Evolutionary conservation across 2,329 filamentous ascomycete species (phyloP), one percentile per base, ranked within the genome.

Genomic region (Mariannaea elegans): DNA sequence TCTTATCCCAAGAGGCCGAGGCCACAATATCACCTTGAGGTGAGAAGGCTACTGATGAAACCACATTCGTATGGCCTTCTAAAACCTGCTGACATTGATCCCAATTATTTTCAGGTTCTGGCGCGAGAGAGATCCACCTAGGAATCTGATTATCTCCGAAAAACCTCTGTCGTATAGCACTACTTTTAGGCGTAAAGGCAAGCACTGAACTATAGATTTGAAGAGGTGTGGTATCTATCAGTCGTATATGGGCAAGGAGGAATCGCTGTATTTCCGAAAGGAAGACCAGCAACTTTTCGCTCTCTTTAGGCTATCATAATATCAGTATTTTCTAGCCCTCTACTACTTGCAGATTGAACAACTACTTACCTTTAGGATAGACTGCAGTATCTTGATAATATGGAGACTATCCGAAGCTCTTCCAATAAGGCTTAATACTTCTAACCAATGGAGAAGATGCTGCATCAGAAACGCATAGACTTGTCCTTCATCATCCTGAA

Each of bases 141-240:
- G 24, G 14, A 4, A 29, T 5, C 14, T 46, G 23, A 9, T 46
- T 2, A 18, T 46, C n/a, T n/a, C n/a, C n/a, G 24, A 46, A 36
- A 36, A 14, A n/a, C 14, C n/a, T n/a, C 3, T 3, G 5, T 13
- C 34, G 34, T 7, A 36, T 7, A 14, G 14, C 2, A 16, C 72
- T 72, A 0, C 42, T 57, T 9, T 48, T 27, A 2, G 71, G 72
- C 1, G 62, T 21, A 32, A 75, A 73, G 0, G 69, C 29, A 2
- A 75, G 42, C 0, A 63, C 64, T 0, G 72, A 72, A 1, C 41
- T 52, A 24, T 75, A 73, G 2, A 72, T 34, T 31, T 74, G 72
- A 3, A 74, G 65, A 4, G 72, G 72, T 1, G 53, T 14, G 4
- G 14, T 9, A 8, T 66, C 44, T 14, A 69, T 62, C 16, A 53